Base-by-base conservation (phyloP, 805 yeast genomes). In the Yueomyces sp. region DNA sequence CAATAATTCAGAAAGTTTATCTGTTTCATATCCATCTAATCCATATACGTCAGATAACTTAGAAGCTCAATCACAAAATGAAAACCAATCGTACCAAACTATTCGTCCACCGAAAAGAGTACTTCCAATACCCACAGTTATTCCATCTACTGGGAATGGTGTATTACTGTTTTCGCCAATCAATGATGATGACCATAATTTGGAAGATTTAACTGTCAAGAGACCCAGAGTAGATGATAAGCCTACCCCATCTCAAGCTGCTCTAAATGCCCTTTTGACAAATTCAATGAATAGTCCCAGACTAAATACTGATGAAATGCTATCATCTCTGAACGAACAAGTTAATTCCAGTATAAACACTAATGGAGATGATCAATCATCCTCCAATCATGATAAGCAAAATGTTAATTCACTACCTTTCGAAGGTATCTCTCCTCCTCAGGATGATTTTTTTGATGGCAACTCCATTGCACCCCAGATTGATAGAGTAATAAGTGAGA, bases 231-330 rank as follows among this genome's bases (percentile, higher is more conserved):
- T 48, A 7, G 57, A 55, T 9, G 60, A 56, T 11, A 56, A 48
- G 38, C 57, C 54, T 4, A 56, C 62, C 1, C 57, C 59, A 1
- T 57, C 62, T 6, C 56, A 55, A 36, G 52, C 63, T 7, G 62
- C 64, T 1, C 42, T 60, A 26, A 62, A 60, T 42, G 52, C 62
- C 2, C 45, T 60, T n/a, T 45, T 60, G 34, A 49, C 58, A 4
- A 54, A 50, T 38, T 49, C 60, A 1, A 5, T 11, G 26, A 5
- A 5, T 7, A 34, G 5, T 5, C 12, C 26, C 26, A 34, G 5
- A n/a, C n/a, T n/a, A 11, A 11, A 9, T 34, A 5, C 8, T 7
- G 37, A 34, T 9, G 37, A 34, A 34, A 7, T 19, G 8, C 37
- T 11, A 7, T 34, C 26, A 34, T 19, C 33, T 30, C 1, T 6